Percentiles rank a stretch among this genome's conserved stretches.
phyloP scores from a whole-genome alignment of 2,329 filamentous ascomycete genomes.

The Hymenoscyphus albidus region DNA sequence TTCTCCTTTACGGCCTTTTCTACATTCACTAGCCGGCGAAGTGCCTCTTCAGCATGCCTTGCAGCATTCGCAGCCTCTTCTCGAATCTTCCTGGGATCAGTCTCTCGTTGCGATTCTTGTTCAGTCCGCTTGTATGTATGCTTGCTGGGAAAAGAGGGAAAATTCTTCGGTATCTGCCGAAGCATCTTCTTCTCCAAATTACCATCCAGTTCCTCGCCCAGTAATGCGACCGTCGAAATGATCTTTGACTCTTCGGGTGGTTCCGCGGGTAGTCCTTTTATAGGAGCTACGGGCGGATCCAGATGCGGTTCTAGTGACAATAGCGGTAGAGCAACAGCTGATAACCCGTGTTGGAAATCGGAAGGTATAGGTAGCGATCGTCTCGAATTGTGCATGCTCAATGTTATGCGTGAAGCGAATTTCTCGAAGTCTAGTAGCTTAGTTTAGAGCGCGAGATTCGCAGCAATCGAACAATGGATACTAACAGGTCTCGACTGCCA shows the following conservation, averaged over 20 bases:
- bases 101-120: constrained; percentile 42
- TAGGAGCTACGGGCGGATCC: constrained; percentile 46
- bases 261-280: constrained; percentile 35
- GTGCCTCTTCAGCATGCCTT: constrained; percentile 58
- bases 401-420: constrained; percentile 31
- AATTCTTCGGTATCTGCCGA: constrained; percentile 53
- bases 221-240: constrained; percentile 37
- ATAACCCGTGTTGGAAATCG: constrained; percentile 55
- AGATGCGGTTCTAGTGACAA: constrained; percentile 53
- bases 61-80: constrained; percentile 57
- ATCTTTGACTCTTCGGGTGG: constrained; percentile 41
- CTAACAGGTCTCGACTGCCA: constrained; percentile 55
- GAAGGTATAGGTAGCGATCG: constrained; percentile 51
- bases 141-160: constrained; percentile 60
- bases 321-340: constrained; percentile 48
- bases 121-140: constrained; percentile 62
- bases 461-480: constrained; percentile 14
- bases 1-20: constrained; percentile 63
- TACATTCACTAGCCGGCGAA: constrained; percentile 56
- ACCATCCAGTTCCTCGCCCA: constrained; percentile 55
- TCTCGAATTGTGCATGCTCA: constrained; percentile 34
- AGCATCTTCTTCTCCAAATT: constrained; percentile 52
- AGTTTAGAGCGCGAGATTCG: constrained; percentile 14
- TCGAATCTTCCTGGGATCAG: constrained; percentile 54
- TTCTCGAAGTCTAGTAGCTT: constrained; percentile 28